Percentiles rank a stretch among this genome's conserved stretches.
phyloP scores from a whole-genome alignment of 208 protist species.

The Naegleria fowleri region DNA sequence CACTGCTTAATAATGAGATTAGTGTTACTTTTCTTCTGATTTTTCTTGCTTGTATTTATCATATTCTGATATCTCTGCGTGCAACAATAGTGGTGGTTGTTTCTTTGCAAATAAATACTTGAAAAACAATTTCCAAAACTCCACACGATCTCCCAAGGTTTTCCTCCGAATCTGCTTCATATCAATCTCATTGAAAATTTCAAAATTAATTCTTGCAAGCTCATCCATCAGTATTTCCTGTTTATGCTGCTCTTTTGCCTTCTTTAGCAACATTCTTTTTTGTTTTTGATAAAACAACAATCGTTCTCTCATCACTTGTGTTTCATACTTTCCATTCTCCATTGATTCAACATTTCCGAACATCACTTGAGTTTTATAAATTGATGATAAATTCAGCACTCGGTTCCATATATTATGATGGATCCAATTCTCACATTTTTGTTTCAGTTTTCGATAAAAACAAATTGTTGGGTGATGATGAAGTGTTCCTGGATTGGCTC shows the following conservation, averaged over 20 bases:
- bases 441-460: too few relatives aligned
- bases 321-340: background rate
- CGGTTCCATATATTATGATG: background rate
- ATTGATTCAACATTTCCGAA: background rate
- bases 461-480: too few relatives aligned
- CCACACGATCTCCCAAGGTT: background rate
- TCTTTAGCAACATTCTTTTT: background rate
- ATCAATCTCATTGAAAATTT: background rate
- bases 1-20: too few relatives aligned
- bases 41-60: background rate
- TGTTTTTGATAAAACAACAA: conserved; percentile 9
- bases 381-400: background rate
- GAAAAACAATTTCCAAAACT: background rate
- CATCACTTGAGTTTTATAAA: background rate
- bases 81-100: background rate
- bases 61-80: background rate
- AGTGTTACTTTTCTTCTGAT: too few relatives aligned
- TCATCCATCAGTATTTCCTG: background rate
- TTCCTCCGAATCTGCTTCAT: background rate
- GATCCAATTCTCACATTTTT: background rate
- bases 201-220: background rate
- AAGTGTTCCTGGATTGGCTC: too few relatives aligned
- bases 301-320: background rate
- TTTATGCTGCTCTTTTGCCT: background rate
- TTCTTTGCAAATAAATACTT: background rate